Base-by-base conservation (phyloP, 495 filamentous ascomycete species). In the Hypoxylon perforatum region DNA sequence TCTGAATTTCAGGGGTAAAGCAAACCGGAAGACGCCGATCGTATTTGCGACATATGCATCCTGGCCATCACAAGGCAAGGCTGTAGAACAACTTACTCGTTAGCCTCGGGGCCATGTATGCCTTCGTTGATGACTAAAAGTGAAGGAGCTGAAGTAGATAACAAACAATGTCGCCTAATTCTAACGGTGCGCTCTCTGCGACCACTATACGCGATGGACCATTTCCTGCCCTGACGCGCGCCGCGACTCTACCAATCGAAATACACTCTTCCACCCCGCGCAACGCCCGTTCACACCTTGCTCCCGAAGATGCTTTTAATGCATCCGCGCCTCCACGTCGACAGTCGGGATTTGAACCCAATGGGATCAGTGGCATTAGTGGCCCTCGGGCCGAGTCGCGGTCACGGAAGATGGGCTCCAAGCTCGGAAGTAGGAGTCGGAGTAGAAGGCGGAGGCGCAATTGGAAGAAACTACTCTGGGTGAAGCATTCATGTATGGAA, bases 391-490 rank as follows among this genome's bases (percentile, higher is more conserved):
- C 66, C 72, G 77, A 73, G 81, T 81, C 57, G 86, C 86, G 75
- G 68, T 86, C 68, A 41, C 75, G 73, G 49, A 76, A 71, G 66
- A 73, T 72, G 25, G 73, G 75, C 38, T 48, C 63, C 11, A 71
- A 73, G 53, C 62, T 72, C n/a, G 62, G 67, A 11, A 81, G 80
- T 57, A 69, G 77, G 41, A 83, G 81, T 61, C 77, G 88, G 39
- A 88, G 91, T 66, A 81, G 90, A 63, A 82, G 85, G 73, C 83
- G 87, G 61, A 90, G 88, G 60, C 84, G 82, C 30, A 83, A 82
- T 18, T 98, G 94, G 91, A 95, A 96, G 80, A 99, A 98, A 79
- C 80, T 99, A 61, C 83, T 99, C 15, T 99, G 95, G 95, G 93
- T 99, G 61, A 96, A 96, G 75, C 95, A 99, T 71, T 92, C 91